Conservation (phyloP, 2,329 filamentous ascomycete genomes). For the Neobulgaria alba region DNA sequence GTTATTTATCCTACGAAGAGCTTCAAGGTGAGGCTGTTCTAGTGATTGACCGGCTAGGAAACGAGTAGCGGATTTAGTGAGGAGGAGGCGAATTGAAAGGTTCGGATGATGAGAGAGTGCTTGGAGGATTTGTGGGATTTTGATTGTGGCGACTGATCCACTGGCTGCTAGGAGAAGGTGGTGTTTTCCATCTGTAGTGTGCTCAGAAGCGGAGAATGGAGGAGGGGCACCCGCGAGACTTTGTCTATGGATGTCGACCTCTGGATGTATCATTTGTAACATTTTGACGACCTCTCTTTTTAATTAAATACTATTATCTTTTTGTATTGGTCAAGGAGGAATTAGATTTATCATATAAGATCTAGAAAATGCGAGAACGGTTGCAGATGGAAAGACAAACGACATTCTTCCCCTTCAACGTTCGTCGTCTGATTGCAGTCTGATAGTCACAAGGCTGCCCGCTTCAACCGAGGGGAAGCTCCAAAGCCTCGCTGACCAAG, state of each 20-base stretch:
- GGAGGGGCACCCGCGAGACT: constrained; percentile 4
- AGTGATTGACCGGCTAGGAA: constrained; percentile 69
- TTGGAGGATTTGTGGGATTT: constrained; percentile 58
- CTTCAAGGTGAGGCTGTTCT: constrained; percentile 65
- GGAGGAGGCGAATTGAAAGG: constrained; percentile 75
- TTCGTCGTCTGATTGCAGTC: too few relatives aligned
- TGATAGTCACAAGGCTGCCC: too few relatives aligned
- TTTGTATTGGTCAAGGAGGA: not conserved
- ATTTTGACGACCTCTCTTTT: constrained; percentile 9
- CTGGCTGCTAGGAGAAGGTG: constrained; percentile 60
- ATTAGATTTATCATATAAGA: not conserved
- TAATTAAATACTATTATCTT: too few relatives aligned
- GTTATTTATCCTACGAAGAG: constrained; percentile 52
- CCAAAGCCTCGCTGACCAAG: too few relatives aligned
- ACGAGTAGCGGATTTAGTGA: constrained; percentile 63
- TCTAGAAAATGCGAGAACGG: not conserved
- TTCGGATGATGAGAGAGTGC: constrained; percentile 42
- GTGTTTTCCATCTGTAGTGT: constrained; percentile 40
- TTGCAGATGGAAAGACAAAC: not conserved
- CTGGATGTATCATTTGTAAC: constrained; percentile 14
- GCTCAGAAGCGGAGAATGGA: constrained; percentile 23
- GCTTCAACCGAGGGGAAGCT: too few relatives aligned
- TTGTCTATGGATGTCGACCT: constrained; percentile 8
- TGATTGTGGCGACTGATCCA: constrained; percentile 82
- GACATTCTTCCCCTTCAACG: too few relatives aligned